A percentile compares a stretch with the other conserved stretches of the same genome.
Conservation (phyloP, 139 green algal species). For the Chlamydomonas urium region DNA sequence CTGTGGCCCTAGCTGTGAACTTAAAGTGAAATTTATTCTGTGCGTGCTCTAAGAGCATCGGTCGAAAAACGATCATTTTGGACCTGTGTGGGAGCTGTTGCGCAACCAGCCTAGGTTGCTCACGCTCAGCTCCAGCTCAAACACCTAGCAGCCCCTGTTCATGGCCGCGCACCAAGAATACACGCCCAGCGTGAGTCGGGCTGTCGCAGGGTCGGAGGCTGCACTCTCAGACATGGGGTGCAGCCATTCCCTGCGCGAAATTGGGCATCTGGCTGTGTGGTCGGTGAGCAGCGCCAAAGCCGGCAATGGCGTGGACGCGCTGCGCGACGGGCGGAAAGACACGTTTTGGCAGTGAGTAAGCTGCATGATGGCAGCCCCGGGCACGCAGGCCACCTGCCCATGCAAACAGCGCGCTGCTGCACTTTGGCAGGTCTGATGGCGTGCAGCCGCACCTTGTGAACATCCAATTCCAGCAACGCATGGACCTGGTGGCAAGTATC, state of each 20-base stretch:
- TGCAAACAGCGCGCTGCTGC: not conserved
- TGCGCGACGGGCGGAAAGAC: conserved; percentile 83
- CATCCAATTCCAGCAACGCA: conserved; percentile 86
- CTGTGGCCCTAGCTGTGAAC: too few relatives aligned
- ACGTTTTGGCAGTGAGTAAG: conserved; percentile 92
- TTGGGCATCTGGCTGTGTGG: conserved; percentile 86
- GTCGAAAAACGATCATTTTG: too few relatives aligned
- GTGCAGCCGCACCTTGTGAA: conserved; percentile 91
- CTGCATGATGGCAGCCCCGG: not conserved
- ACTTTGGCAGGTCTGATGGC: conserved; percentile 60
- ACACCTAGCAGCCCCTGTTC: too few relatives aligned
- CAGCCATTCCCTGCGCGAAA: conserved; percentile 66
- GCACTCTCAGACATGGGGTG: too few relatives aligned
- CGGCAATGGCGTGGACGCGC: conserved; percentile 91
- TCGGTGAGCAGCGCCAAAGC: conserved; percentile 90
- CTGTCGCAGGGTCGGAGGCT: too few relatives aligned
- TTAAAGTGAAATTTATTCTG: too few relatives aligned
- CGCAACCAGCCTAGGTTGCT: too few relatives aligned
- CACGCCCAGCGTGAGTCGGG: too few relatives aligned
- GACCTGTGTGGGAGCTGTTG: too few relatives aligned
- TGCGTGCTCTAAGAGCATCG: too few relatives aligned
- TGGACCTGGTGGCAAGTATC: conserved; percentile 41
- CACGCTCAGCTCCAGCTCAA: too few relatives aligned
- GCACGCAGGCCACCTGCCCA: not conserved
- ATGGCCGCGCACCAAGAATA: too few relatives aligned